Conservation (phyloP, 306 rosid species). For the Lathyrus oleraceus region DNA sequence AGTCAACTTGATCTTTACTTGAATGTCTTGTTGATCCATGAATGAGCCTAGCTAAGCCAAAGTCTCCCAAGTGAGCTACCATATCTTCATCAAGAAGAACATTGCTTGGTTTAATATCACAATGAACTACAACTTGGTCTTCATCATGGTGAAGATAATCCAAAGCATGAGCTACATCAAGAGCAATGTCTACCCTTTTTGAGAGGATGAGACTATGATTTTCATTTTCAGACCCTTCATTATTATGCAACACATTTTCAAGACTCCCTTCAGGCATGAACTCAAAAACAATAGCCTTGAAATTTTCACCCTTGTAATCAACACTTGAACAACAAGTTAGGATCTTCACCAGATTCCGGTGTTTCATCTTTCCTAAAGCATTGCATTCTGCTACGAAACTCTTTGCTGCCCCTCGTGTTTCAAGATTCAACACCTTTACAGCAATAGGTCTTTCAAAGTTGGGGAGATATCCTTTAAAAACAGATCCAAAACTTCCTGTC, state of each 20-base stretch:
- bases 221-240: not conserved
- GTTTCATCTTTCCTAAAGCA: conserved; percentile 23
- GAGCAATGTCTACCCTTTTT: conserved; percentile 31
- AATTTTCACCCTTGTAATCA: too few relatives aligned
- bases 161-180: conserved; percentile 45
- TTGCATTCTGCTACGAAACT: conserved; percentile 43
- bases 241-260: conserved; percentile 27
- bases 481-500: conserved; percentile 35
- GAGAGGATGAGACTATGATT: not conserved
- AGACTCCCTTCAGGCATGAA: conserved; percentile 38
- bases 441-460: conserved; percentile 25
- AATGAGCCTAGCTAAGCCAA: too few relatives aligned
- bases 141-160: conserved; percentile 45
- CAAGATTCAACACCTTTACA: conserved; percentile 45
- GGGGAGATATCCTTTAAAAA: conserved; percentile 38
- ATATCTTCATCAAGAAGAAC: conserved; percentile 28
- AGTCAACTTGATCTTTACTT: too few relatives aligned
- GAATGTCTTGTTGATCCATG: too few relatives aligned
- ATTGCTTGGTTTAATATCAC: conserved; percentile 53
- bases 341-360: too few relatives aligned
- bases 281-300: conserved; percentile 43
- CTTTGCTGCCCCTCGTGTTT: conserved; percentile 38
- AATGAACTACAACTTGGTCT: conserved; percentile 35
- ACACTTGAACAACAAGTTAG: too few relatives aligned
- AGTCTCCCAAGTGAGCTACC: not conserved